Evolutionary conservation across 2,329 filamentous ascomycete genomes (phyloP).

Genomic region (Chlorencoelia australis): DNA sequence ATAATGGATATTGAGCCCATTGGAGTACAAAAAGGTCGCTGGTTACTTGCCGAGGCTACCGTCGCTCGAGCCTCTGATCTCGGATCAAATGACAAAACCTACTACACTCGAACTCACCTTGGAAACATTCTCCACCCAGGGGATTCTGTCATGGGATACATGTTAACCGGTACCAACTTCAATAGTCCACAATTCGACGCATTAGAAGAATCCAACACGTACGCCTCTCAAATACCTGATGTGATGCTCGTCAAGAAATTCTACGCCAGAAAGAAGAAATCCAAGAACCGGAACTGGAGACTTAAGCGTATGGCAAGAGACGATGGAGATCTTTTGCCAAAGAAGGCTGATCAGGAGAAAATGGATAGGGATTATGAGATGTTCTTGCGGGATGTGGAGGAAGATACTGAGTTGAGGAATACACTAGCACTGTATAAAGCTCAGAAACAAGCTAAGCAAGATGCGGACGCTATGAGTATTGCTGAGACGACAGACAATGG

Average conservation of each 20-base stretch:
- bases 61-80: conserved; percentile 81
- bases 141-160: conserved; percentile 91
- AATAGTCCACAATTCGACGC: conserved; percentile 82
- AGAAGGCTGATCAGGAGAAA: conserved; percentile 78
- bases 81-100: conserved; percentile 75
- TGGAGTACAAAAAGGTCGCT: conserved; percentile 67
- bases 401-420: conserved; percentile 78
- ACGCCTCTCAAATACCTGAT: conserved; percentile 73
- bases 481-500: conserved; percentile 51
- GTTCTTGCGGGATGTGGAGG: conserved; percentile 94
- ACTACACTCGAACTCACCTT: conserved; percentile 84
- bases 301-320: conserved; percentile 89
- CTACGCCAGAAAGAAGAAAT: conserved; percentile 79
- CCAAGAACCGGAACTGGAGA: conserved; percentile 78
- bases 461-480: conserved; percentile 57
- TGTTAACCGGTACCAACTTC: conserved; percentile 81
- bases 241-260: conserved; percentile 95
- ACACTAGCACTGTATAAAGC: conserved; percentile 81
- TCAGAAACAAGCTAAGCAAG: conserved; percentile 34
- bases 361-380: conserved; percentile 93
- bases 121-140: conserved; percentile 77
- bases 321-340: conserved; percentile 75
- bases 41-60: conserved; percentile 76
- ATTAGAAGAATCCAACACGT: conserved; percentile 67
- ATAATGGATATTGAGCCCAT: conserved; percentile 87